A percentile compares a stretch with the other conserved stretches of the same genome.
phyloP scores from a whole-genome alignment of 176 grass and related monocot species.

The Ananas comosus region DNA sequence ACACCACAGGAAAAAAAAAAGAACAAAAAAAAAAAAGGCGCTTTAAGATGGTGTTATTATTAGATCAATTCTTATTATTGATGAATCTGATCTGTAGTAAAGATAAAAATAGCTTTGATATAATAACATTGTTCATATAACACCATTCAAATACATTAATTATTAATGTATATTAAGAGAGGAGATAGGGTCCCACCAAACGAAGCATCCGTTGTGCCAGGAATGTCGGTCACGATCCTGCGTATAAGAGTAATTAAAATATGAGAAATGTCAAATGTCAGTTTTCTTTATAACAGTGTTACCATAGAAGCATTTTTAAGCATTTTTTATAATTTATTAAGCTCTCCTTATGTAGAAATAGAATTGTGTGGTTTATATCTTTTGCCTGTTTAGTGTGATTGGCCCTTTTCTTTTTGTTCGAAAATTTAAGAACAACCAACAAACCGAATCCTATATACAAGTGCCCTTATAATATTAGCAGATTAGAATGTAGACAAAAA shows the following conservation, averaged over 20 bases:
- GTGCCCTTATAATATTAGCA: no score
- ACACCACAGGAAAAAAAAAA: neutral
- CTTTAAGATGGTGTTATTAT: neutral
- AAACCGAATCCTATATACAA: no score
- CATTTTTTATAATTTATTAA: no score
- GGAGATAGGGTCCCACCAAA: slow-evolving; percentile 53
- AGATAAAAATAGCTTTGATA: neutral
- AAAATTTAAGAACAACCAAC: neutral
- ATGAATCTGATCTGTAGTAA: no score
- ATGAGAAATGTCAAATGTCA: no score
- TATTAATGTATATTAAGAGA: slow-evolving; percentile 6
- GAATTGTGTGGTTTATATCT: neutral
- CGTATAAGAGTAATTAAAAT: neutral
- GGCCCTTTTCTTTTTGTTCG: neutral
- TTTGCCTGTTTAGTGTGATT: neutral
- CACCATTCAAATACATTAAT: neutral
- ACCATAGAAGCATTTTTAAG: no score
- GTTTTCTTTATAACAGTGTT: no score
- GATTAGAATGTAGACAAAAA: no score
- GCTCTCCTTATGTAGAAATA: neutral
- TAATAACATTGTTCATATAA: neutral
- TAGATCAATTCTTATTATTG: neutral
- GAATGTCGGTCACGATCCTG: slow-evolving; percentile 94
- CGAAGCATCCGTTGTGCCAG: slow-evolving; percentile 76
- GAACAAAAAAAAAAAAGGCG: slow-evolving; percentile 1